Evolutionary conservation across 176 grass and related monocot genomes (phyloP).

Genomic region (Panicum miliaceum): DNA sequence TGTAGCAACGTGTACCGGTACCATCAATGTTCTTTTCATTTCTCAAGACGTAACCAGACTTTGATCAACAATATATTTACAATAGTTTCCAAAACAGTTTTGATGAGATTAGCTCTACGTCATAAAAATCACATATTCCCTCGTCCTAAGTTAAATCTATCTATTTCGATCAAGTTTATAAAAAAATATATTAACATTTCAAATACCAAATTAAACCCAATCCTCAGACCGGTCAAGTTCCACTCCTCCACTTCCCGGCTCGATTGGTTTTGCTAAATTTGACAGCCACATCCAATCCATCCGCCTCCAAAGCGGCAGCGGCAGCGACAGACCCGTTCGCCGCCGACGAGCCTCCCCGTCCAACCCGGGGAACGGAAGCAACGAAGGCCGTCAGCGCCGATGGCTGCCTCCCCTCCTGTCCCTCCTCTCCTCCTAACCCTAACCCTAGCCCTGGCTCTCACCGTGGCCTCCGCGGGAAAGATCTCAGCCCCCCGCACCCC

Average conservation of each 20-base stretch:
- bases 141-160: no score
- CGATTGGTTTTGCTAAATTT: not conserved
- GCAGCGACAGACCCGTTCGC: not conserved
- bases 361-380: not conserved
- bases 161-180: no score
- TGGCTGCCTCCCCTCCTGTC: conserved; percentile 22
- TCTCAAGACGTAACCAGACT: no score
- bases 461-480: conserved; percentile 24
- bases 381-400: not conserved
- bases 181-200: no score
- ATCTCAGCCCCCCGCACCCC: conserved; percentile 45
- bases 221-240: not conserved
- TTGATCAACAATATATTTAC: no score
- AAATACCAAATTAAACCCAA: no score
- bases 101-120: no score
- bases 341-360: conserved; percentile 23
- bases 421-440: not conserved
- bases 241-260: not conserved
- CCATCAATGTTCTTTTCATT: no score
- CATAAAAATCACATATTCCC: no score
- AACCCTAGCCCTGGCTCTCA: conserved; percentile 25
- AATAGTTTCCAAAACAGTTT: no score
- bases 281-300: not conserved
- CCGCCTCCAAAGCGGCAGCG: not conserved
- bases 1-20: no score